These are phyloP conservation scores for Plectosphaerella sp. DNA, from an alignment of 2,329 filamentous ascomycete species.

Conservation along the genomic window DNA sequence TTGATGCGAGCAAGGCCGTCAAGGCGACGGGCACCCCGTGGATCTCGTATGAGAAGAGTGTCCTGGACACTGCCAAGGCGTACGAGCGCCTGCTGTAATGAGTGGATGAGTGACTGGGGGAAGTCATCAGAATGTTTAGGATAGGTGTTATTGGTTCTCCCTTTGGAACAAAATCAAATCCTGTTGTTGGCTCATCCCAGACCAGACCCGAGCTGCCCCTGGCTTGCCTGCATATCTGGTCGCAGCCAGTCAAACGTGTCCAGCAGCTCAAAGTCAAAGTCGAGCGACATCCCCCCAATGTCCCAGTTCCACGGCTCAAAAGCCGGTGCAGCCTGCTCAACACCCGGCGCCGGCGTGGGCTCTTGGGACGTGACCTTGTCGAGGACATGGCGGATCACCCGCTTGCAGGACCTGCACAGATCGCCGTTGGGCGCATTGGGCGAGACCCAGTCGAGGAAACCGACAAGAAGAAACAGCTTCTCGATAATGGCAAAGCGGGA, in stretches of 20 bases:
- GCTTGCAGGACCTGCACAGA: conserved; percentile 40
- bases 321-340: neutral
- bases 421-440: conserved; percentile 42
- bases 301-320: conserved; percentile 28
- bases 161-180: too few species aligned
- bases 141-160: too few species aligned
- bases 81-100: conserved; percentile 2
- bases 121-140: too few species aligned
- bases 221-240: conserved; percentile 7
- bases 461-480: conserved; percentile 45
- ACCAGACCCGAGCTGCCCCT: neutral
- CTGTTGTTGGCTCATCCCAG: too few species aligned
- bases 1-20: conserved; percentile 9
- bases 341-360: conserved; percentile 10
- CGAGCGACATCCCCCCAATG: conserved; percentile 15
- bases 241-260: conserved; percentile 45
- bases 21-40: conserved; percentile 5
- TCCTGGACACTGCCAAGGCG: conserved; percentile 9
- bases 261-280: conserved; percentile 43
- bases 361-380: conserved; percentile 33
- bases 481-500: conserved; percentile 34
- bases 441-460: conserved; percentile 46
- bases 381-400: conserved; percentile 44
- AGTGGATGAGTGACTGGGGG: too few species aligned
- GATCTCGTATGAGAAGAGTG: conserved; percentile 6